Evolutionary conservation across 164 flowering plant species (phyloP).

Genomic region (Platanus orientalis): DNA sequence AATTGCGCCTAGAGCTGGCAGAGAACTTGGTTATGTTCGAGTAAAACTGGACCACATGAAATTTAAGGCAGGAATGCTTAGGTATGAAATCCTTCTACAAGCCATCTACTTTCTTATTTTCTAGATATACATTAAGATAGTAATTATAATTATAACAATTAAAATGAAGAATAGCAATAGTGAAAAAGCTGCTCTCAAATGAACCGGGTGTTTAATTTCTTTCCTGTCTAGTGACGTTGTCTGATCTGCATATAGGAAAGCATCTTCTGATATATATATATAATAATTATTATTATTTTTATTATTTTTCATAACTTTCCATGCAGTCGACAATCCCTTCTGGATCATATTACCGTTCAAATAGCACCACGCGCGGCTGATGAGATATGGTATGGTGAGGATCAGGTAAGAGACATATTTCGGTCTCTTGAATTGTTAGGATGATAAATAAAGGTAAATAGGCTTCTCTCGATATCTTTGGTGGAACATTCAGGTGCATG

Average conservation of each 20-base stretch:
- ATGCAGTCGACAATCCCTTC: constrained; percentile 78
- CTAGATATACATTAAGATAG: too few species aligned
- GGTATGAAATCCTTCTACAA: constrained; percentile 31
- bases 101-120: neutral
- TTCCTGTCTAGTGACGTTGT: neutral
- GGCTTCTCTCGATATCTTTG: neutral
- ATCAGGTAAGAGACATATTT: constrained; percentile 43
- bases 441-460: neutral
- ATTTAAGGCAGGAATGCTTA: constrained; percentile 70
- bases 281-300: too few species aligned
- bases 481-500: neutral
- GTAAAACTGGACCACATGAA: constrained; percentile 76
- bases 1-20: constrained; percentile 91
- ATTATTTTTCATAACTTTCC: neutral
- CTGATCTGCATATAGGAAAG: neutral
- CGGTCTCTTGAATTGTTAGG: neutral
- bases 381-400: constrained; percentile 83
- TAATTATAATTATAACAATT: neutral
- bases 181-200: neutral
- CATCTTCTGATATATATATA: too few species aligned
- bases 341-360: constrained; percentile 90
- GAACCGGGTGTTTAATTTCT: neutral
- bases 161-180: neutral
- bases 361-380: constrained; percentile 97
- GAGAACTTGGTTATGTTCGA: constrained; percentile 87